Evolutionary conservation across 2,329 filamentous ascomycete species (phyloP).

Genomic region (Monilinia aucupariae): DNA sequence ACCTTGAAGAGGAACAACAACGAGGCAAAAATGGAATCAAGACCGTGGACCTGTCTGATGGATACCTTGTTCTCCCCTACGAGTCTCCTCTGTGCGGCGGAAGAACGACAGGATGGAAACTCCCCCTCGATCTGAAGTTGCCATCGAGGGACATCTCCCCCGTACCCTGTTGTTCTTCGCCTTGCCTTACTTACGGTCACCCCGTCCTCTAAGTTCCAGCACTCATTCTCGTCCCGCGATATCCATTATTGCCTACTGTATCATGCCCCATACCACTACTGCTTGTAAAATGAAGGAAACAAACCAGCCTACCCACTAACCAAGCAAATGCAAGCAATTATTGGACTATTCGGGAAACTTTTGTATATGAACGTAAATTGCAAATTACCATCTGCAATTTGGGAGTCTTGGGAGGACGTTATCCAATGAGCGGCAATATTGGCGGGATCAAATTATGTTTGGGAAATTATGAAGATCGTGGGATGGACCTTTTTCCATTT

Average conservation of each 20-base stretch:
- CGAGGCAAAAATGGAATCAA: neutral
- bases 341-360: neutral
- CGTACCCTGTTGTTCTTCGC: constrained; percentile 1
- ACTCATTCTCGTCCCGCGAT: constrained; percentile 9
- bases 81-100: no score
- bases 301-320: neutral
- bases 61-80: neutral
- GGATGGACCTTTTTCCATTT: constrained; percentile 7
- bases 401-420: neutral
- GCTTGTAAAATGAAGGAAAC: constrained; percentile 14
- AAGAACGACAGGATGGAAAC: neutral
- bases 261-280: constrained; percentile 10
- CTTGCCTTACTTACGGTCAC: constrained; percentile 5
- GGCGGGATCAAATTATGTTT: neutral
- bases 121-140: neutral
- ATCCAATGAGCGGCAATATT: neutral
- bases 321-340: neutral
- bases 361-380: constrained; percentile 1
- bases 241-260: constrained; percentile 8
- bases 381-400: constrained; percentile 8
- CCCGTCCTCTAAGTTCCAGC: constrained; percentile 9
- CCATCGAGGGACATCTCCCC: neutral
- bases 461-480: constrained; percentile 9
- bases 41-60: neutral
- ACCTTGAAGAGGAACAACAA: neutral